Percentiles rank a stretch among this genome's conserved stretches.
Conservation (phyloP, 1,284 basidiomycete species). For the Fomitopsis betulina region DNA sequence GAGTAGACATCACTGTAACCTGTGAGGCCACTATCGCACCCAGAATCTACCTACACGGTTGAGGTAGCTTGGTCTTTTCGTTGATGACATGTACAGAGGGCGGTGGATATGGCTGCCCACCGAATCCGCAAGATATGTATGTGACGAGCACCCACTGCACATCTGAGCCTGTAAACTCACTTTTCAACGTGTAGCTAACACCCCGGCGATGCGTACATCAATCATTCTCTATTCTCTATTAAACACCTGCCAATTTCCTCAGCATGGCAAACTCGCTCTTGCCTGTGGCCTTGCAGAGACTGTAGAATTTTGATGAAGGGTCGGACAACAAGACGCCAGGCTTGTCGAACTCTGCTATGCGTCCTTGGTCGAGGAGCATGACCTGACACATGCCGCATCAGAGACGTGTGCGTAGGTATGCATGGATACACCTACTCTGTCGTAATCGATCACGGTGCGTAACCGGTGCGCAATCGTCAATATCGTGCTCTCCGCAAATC, state of each 20-base stretch:
- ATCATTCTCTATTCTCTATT: neutral
- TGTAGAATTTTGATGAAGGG: constrained; percentile 67
- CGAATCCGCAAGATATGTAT: too few species aligned
- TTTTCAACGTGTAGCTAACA: too few species aligned
- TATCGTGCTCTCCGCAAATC: constrained; percentile 46
- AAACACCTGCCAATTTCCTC: constrained; percentile 54
- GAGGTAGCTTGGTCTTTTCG: too few species aligned
- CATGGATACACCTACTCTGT: constrained; percentile 35
- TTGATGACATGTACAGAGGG: too few species aligned
- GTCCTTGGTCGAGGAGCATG: constrained; percentile 85
- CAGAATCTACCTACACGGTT: too few species aligned
- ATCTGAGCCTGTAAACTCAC: too few species aligned
- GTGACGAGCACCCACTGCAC: too few species aligned
- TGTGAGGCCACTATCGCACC: too few species aligned
- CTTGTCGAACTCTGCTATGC: constrained; percentile 64
- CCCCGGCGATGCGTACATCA: too few species aligned
- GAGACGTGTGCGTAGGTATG: neutral
- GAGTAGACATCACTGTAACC: too few species aligned
- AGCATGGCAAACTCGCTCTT: constrained; percentile 73
- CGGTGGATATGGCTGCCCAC: too few species aligned
- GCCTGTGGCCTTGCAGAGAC: constrained; percentile 82
- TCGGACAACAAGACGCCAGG: constrained; percentile 67
- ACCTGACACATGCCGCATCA: constrained; percentile 39
- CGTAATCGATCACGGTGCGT: constrained; percentile 59
- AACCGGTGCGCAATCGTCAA: constrained; percentile 62